Conservation (phyloP, 306 rosid genomes). For the Cucurbita moschata region DNA sequence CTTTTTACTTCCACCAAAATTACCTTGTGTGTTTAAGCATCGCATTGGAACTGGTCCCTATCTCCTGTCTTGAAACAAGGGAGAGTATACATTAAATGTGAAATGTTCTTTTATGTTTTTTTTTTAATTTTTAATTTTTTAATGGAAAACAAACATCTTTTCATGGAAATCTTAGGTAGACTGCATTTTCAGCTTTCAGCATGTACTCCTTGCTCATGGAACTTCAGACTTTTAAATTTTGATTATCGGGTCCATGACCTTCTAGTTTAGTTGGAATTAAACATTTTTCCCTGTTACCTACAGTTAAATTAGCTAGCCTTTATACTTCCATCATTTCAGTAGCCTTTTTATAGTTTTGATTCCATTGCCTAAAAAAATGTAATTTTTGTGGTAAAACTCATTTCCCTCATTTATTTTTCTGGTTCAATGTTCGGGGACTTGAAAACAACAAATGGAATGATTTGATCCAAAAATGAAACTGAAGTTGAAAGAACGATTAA, state of each 20-base stretch:
- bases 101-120: not conserved
- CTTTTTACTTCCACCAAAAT: not conserved
- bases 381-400: not conserved
- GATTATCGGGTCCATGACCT: not conserved
- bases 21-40: not conserved
- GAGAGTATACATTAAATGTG: not conserved
- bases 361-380: not conserved
- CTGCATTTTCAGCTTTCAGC: not conserved
- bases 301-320: not conserved
- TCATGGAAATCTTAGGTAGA: not conserved
- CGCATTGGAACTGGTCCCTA: not conserved
- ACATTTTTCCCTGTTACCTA: not conserved
- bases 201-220: not conserved
- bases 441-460: not conserved
- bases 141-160: not conserved
- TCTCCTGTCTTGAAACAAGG: not conserved
- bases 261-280: not conserved
- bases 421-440: not conserved
- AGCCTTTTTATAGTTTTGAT: not conserved
- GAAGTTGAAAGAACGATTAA: not conserved
- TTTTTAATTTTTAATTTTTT: no score
- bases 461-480: not conserved
- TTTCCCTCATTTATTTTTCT: not conserved
- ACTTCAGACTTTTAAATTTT: not conserved
- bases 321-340: not conserved